phyloP scores from a whole-genome alignment of 495 filamentous ascomycete genomes.

The Ascodesmis nigricans region DNA sequence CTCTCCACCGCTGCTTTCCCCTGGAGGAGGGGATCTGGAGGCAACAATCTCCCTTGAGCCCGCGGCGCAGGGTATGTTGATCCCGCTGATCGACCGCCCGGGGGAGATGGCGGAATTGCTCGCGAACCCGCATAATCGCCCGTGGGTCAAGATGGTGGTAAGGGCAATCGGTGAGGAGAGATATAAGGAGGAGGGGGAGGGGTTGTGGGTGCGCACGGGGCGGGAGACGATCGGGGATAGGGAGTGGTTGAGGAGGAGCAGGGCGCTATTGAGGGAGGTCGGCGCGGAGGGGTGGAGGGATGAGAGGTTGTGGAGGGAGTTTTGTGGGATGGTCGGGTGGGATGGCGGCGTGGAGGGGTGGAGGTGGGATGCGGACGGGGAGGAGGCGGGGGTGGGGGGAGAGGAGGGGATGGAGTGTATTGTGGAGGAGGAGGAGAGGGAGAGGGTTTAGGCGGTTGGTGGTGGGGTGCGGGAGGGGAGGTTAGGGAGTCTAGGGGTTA shows the following conservation, averaged over 20 bases:
- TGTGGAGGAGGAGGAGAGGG: too few species aligned
- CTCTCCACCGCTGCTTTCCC: constrained; percentile 12
- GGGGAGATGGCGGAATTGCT: constrained; percentile 13
- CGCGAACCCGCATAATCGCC: constrained; percentile 10
- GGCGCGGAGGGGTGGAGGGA: constrained; percentile 11
- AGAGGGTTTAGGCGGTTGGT: too few species aligned
- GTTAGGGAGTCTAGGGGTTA: too few species aligned
- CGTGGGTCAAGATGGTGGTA: constrained; percentile 11
- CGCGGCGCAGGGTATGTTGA: constrained; percentile 12
- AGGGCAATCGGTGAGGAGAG: constrained; percentile 11
- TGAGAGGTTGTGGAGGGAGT: constrained; percentile 13
- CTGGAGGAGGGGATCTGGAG: constrained; percentile 11
- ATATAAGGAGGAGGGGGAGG: constrained; percentile 13
- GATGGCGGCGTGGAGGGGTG: too few species aligned
- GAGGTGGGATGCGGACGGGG: too few species aligned
- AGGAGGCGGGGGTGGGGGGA: too few species aligned
- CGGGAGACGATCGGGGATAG: constrained; percentile 13
- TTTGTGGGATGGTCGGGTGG: constrained; percentile 16
- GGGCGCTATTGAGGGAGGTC: constrained; percentile 8
- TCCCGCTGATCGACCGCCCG: constrained; percentile 13
- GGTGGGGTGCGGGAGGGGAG: too few species aligned
- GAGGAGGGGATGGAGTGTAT: too few species aligned
- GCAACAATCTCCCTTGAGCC: constrained; percentile 13
- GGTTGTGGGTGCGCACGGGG: constrained; percentile 11
- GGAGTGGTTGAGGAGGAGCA: constrained; percentile 14